Base-by-base conservation (phyloP, 192 early-diverging fungal species). In the Coemansia aciculifera region DNA sequence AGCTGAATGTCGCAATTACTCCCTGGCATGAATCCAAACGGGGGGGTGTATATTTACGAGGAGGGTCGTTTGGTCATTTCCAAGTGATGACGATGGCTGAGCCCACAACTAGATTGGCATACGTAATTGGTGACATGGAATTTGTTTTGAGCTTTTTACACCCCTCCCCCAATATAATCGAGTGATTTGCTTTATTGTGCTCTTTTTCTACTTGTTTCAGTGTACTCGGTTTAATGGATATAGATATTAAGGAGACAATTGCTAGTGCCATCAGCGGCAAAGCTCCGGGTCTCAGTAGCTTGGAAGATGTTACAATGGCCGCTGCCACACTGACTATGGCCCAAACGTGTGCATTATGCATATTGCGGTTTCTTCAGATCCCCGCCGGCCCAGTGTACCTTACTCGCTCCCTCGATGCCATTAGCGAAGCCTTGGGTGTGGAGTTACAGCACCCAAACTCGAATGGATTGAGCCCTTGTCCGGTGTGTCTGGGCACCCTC, bases 401-500 rank as follows among this genome's bases (percentile, higher is more conserved):
- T 39, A 34, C 29, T n/a, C 42, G 39, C 1, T 5, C 68, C 5
- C 23, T 64, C 0, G 40, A 34, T 11, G 29, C 15, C 0, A 40
- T 68, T 56, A 57, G 51, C 27, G 37, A 37, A 5, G 23, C 23
- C 17, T 39, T 81, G 2, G 69, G 43, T 10, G n/a, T 68, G 0
- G 59, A 63, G 2, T 3, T n/a, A 2, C 21, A 13, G 6, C 19
- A 23, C 17, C 19, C 36, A 6, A 10, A 1, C 8, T 19, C 3
- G 15, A 13, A 19, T 37, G 19, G 19, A 17, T 12, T 38, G 29
- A 48, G 12, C 0, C 66, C 68, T 2, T 82, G 79, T 59, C 48
- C 72, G 1, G 61, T 66, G n/a, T 82, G 79, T 27, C 59, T 82
- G 32, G 72, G 67, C 0, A 66, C 62, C 1, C 72, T 82, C 8